Base-by-base conservation (phyloP, 768 basidiomycete species). In the Hebeloma cylindrosporum region DNA sequence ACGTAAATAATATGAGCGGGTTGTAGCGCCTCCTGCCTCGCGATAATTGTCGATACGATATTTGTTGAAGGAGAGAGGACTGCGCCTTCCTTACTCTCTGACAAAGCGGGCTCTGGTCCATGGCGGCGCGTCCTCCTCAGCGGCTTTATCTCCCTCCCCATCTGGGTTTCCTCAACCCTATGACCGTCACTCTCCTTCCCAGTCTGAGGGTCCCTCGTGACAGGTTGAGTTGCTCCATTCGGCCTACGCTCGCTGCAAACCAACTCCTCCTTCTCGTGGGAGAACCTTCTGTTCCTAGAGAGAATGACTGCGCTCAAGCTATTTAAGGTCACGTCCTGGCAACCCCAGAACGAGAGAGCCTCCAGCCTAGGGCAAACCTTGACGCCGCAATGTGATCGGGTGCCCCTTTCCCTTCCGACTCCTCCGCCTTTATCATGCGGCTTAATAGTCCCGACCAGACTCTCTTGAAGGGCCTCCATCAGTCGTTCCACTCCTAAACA, bases 331-430 rank as follows among this genome's bases (percentile, higher is more conserved):
- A 78, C 57, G 54, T 78, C 74, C 39, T 60, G 50, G 56, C 78
- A 80, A 35, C 67, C 67, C 78, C 74, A 78, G 45, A 80, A 66
- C 28, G 71, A 66, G 25, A 80, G 60, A n/a, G 72, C 68, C 55
- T 75, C 73, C 34, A 80, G 64, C 27, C 68, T 66, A 17, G 78
- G 74, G 53, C 78, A 79, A 33, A 73, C 63, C 44, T 71, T 75
- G 50, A 76, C 72, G 34, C 65, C 69, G 45, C 63, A 66, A 37
- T 50, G 48, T 45, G 31, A 46, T 17, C 38, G 18, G 21, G 20
- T 13, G 14, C 30, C 23, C 38, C 34, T 32, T 25, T 29, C n/a
- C 25, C 38, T 26, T 35, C 43, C 22, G 25, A 10, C 18, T 37
- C 11, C 18, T 32, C 32, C 43, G 26, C 33, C 18, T 23, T 40